Conservation (phyloP, 163 green algal genomes). For the Picocystis sp. region DNA sequence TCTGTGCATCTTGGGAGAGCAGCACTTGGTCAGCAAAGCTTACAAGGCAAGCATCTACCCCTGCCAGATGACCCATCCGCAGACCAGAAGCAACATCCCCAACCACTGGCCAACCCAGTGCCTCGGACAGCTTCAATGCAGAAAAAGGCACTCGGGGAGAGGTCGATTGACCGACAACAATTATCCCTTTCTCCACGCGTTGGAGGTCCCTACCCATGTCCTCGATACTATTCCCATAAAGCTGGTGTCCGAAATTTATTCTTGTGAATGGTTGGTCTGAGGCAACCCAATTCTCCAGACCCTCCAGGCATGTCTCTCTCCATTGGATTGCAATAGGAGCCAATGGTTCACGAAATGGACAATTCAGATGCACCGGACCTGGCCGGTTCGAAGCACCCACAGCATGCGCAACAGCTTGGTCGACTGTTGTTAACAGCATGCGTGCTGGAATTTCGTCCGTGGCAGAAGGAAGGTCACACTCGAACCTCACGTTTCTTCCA, state of each 20-base stretch:
- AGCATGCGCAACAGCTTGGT: slow-evolving; percentile 28
- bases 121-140: slow-evolving; percentile 25
- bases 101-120: slow-evolving; percentile 65
- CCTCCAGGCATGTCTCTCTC: slow-evolving; percentile 23
- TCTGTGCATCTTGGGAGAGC: slow-evolving; percentile 14
- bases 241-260: no score
- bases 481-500: slow-evolving; percentile 20
- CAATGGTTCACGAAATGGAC: slow-evolving; percentile 87
- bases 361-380: slow-evolving; percentile 83
- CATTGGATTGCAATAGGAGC: slow-evolving; percentile 35
- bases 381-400: slow-evolving; percentile 6
- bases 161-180: slow-evolving; percentile 33
- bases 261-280: slow-evolving; percentile 33
- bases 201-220: slow-evolving; percentile 15
- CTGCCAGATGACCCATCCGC: slow-evolving; percentile 26
- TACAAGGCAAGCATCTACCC: background rate
- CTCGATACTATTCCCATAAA: no score
- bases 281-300: slow-evolving; percentile 42
- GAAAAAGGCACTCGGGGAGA: slow-evolving; percentile 6
- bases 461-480: slow-evolving; percentile 53
- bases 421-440: slow-evolving; percentile 48
- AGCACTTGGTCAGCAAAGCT: background rate
- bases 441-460: slow-evolving; percentile 30
- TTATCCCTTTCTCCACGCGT: slow-evolving; percentile 31
- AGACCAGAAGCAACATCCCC: slow-evolving; percentile 83